Evolutionary conservation across 495 filamentous ascomycete genomes (phyloP), one percentile per base, ranked within the genome.

Genomic region (Patellaria atrata): DNA sequence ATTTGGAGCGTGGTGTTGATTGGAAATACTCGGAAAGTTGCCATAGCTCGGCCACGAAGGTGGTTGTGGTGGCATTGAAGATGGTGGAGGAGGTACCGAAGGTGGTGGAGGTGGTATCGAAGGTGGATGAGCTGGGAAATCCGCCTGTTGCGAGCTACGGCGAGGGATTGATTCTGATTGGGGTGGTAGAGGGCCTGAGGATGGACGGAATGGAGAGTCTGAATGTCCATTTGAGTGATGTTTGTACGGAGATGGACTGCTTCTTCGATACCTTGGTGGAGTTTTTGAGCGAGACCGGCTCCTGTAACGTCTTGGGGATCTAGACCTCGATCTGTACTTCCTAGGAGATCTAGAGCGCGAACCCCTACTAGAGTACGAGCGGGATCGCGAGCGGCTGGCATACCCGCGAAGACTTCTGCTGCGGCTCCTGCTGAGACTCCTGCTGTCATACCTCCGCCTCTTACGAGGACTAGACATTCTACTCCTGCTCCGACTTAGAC

Each of bases 401-500:
- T n/a, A n/a, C n/a, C n/a, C n/a, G n/a, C n/a, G n/a, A 16, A 31
- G 10, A 18, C 37, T 40, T 33, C 62, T 55, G 45, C 72, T 73
- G n/a, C n/a, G n/a, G n/a, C n/a, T n/a, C n/a, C n/a, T n/a, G n/a
- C n/a, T n/a, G n/a, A n/a, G n/a, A n/a, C n/a, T n/a, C n/a, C n/a
- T n/a, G n/a, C n/a, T n/a, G n/a, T n/a, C n/a, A 33, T 69, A 61
- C 29, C 64, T 55, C 35, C 58, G 53, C 26, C 58, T 52, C 35
- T 61, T 60, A 17, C 37, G 47, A 19, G 52, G 59, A 38, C 59
- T 63, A 21, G 51, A 45, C 29, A 55, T 57, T 33, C 52, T 38
- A 40, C 60, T 64, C 8, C 48, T 51, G 32, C 54, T 58, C 9
- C 52, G 38, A 22, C 40, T 47, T 16, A 48, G 43, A 31, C 55